Evolutionary conservation across 768 basidiomycete genomes (phyloP).

Genomic region (Phylloporus sp.): DNA sequence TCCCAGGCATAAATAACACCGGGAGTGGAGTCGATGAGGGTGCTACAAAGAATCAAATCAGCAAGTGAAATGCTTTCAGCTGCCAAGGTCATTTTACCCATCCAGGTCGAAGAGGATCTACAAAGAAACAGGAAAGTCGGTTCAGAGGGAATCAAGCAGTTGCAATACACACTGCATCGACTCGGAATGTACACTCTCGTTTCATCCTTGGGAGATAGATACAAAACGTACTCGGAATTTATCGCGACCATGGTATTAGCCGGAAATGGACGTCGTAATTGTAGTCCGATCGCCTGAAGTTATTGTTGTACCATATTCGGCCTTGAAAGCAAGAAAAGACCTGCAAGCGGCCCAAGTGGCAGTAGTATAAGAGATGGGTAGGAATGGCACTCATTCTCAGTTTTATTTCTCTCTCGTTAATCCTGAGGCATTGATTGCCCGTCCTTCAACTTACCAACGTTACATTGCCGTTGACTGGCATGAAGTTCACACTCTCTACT

Average conservation of each 20-base stretch:
- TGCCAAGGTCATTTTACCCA: constrained; percentile 50
- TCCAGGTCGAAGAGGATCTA: constrained; percentile 71
- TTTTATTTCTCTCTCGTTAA: constrained; percentile 9
- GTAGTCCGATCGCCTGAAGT: too few relatives aligned
- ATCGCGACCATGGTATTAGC: constrained; percentile 1
- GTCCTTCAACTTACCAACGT: neutral
- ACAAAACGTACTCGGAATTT: neutral
- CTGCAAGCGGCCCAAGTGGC: neutral
- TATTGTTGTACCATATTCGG: constrained; percentile 16
- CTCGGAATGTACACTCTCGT: constrained; percentile 30
- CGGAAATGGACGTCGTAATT: neutral
- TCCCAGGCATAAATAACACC: constrained; percentile 79
- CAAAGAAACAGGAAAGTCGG: constrained; percentile 6
- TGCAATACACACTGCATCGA: constrained; percentile 46
- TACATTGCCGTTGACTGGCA: constrained; percentile 10
- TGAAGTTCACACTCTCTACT: constrained; percentile 39
- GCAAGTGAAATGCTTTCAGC: neutral
- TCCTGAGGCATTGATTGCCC: constrained; percentile 25
- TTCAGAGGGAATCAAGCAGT: neutral
- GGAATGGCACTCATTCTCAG: neutral
- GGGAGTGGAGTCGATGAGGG: constrained; percentile 77
- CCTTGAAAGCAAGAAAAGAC: neutral
- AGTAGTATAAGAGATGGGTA: constrained; percentile 17
- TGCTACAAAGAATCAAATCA: constrained; percentile 37
- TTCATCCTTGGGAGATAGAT: constrained; percentile 3